Evolutionary conservation across 331 rosid species (phyloP).

Genomic region (Stylosanthes scabra): DNA sequence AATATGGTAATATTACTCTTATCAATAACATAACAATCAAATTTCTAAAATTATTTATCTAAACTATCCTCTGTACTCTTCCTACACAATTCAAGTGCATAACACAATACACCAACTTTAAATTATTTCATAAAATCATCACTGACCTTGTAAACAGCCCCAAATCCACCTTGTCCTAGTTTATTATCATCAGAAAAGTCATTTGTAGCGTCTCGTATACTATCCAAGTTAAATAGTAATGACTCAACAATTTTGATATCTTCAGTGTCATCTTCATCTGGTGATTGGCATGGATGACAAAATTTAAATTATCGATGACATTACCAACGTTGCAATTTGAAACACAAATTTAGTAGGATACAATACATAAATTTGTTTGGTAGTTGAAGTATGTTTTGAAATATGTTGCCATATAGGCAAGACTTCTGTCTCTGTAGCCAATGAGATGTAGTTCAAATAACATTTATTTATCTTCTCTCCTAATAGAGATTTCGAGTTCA

Average conservation of each 20-base stretch:
- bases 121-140: not conserved
- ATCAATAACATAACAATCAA: too few species aligned
- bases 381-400: not conserved
- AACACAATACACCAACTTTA: too few species aligned
- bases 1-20: too few species aligned
- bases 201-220: not conserved
- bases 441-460: too few species aligned
- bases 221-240: not conserved
- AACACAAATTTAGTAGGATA: not conserved
- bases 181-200: slow-evolving; percentile 1
- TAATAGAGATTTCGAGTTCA: not conserved
- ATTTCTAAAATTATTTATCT: too few species aligned
- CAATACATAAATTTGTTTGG: not conserved
- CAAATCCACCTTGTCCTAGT: not conserved
- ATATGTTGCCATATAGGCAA: too few species aligned
- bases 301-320: not conserved
- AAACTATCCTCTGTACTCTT: too few species aligned
- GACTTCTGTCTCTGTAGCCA: too few species aligned
- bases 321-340: not conserved
- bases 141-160: not conserved
- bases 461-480: not conserved
- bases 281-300: not conserved
- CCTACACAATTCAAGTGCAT: too few species aligned
- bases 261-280: not conserved
- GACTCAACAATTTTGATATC: not conserved